phyloP scores from a whole-genome alignment of 148 eudicot species.

The Agrostemma githago region DNA sequence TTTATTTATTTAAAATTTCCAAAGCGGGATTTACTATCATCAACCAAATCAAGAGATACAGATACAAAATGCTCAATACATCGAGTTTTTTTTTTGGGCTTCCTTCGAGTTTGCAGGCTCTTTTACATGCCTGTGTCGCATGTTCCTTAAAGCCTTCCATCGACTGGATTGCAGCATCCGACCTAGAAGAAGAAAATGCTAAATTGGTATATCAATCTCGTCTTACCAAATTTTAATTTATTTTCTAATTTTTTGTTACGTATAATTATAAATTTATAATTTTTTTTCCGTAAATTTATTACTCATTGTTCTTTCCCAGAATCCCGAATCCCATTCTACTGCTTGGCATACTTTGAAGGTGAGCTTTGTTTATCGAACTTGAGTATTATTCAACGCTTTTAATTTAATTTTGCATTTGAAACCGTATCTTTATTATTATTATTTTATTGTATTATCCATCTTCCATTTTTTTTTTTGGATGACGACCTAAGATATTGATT shows the following conservation, averaged over 20 bases:
- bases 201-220: slow-evolving; percentile 44
- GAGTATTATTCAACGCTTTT: background rate
- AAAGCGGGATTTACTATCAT: background rate
- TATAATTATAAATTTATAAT: background rate
- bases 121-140: slow-evolving; percentile 87
- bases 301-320: slow-evolving; percentile 32
- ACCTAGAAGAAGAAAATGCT: slow-evolving; percentile 91
- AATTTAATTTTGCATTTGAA: too few species aligned
- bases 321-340: slow-evolving; percentile 70
- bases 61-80: too few species aligned
- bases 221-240: background rate
- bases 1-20: too few species aligned
- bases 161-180: slow-evolving; percentile 98
- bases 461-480: too few species aligned
- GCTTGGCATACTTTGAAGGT: slow-evolving; percentile 91
- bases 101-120: slow-evolving; percentile 47
- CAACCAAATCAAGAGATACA: too few species aligned
- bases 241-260: background rate
- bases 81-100: background rate
- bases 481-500: too few species aligned
- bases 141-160: slow-evolving; percentile 75
- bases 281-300: slow-evolving; percentile 1
- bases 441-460: too few species aligned
- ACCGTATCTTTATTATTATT: too few species aligned
- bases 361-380: slow-evolving; percentile 6